Conservation (phyloP, 495 filamentous ascomycete species). For the Aspergillus baeticus region DNA sequence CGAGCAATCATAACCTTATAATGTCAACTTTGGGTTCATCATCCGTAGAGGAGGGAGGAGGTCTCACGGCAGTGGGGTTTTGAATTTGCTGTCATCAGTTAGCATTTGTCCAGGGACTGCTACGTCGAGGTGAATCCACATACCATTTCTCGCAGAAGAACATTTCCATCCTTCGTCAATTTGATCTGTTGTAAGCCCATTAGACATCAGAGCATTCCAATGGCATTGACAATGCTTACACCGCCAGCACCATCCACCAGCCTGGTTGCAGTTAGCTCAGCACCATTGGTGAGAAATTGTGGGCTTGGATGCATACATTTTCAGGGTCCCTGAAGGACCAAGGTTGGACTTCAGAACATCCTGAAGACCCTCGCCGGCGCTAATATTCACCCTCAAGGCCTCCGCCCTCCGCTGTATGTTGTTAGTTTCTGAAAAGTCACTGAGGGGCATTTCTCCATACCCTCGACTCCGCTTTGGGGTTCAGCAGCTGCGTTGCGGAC, state of each 20-base stretch:
- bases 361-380: slow-evolving; percentile 88
- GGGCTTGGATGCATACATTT: slow-evolving; percentile 65
- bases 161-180: slow-evolving; percentile 97
- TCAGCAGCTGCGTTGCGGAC: slow-evolving; percentile 89
- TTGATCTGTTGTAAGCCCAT: slow-evolving; percentile 69
- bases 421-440: slow-evolving; percentile 40
- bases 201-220: slow-evolving; percentile 15
- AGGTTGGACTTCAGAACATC: slow-evolving; percentile 97
- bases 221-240: slow-evolving; percentile 53
- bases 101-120: slow-evolving; percentile 21
- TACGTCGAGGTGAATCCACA: slow-evolving; percentile 20
- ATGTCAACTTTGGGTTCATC: slow-evolving; percentile 25
- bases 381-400: slow-evolving; percentile 94
- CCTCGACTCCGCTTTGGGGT: slow-evolving; percentile 96
- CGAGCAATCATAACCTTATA: slow-evolving; percentile 90
- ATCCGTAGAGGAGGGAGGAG: slow-evolving; percentile 11
- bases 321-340: slow-evolving; percentile 90
- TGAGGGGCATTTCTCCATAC: slow-evolving; percentile 51
- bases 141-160: slow-evolving; percentile 95
- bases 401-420: slow-evolving; percentile 80
- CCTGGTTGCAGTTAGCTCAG: slow-evolving; percentile 52
- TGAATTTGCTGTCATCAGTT: slow-evolving; percentile 63
- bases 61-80: slow-evolving; percentile 78
- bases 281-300: neutral
- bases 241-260: slow-evolving; percentile 92